Conservation (phyloP, 2,329 filamentous ascomycete genomes). For the Neonectria ditissima region DNA sequence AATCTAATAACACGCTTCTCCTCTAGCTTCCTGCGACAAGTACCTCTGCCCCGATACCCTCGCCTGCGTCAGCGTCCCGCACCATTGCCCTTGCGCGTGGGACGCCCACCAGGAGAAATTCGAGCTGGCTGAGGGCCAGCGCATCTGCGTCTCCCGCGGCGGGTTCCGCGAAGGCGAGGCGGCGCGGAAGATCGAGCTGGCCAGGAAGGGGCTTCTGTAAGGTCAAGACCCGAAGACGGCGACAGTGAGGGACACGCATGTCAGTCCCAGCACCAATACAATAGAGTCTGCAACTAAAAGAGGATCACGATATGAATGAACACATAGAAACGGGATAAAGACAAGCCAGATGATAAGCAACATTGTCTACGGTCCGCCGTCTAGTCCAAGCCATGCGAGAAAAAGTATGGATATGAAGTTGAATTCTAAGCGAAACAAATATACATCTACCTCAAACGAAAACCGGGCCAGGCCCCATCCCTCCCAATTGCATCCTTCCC, state of each 20-base stretch:
- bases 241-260: no score
- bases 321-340: neutral
- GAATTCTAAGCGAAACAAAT: conserved; percentile 30
- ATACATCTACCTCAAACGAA: conserved; percentile 18
- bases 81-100: conserved; percentile 95
- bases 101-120: conserved; percentile 82
- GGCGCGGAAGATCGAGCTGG: conserved; percentile 80
- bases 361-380: neutral
- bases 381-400: conserved; percentile 2
- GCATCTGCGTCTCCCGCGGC: conserved; percentile 80
- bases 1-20: neutral
- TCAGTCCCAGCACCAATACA: neutral
- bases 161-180: conserved; percentile 80
- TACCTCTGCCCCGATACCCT: conserved; percentile 96
- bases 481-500: neutral
- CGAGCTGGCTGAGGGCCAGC: conserved; percentile 77
- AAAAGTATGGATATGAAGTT: conserved; percentile 20
- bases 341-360: neutral
- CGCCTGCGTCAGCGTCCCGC: conserved; percentile 94
- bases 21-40: conserved; percentile 83
- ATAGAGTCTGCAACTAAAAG: neutral
- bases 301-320: conserved; percentile 16
- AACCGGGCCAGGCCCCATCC: conserved; percentile 12
- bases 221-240: neutral
- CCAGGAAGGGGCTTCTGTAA: conserved; percentile 80